Evolutionary conservation across 1,139 yeast genomes (phyloP), one percentile per base, ranked within the genome.

Genomic region (Scheffersomyces quercinus): DNA sequence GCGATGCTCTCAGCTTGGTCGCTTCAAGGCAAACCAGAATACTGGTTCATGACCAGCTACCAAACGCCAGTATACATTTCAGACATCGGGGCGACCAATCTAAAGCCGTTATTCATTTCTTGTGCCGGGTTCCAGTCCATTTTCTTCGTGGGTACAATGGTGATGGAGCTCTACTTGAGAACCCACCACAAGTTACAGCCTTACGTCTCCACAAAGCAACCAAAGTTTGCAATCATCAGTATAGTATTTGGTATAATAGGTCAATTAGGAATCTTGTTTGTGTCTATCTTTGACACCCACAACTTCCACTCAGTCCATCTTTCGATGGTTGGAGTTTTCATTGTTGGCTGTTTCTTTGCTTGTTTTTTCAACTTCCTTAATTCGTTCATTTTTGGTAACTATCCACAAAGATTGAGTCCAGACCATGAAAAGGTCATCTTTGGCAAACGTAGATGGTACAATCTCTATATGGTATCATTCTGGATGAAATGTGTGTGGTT

Each of bases 181-280:
- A 73, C 71, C 33, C 65, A 68, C 29, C 73, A 75, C 14, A 76
- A 81, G 50, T 67, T 86, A 35, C 79, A 81, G 48, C 83, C 83
- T 0, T 77, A 73, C 59, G 75, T 72, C 39, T 68, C 77, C 28
- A 63, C 59, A 16, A 67, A 73, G 36, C 84, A 82, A 49, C 74
- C 75, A 28, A 62, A 58, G n/a, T 67, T 79, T 45, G 79, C 83
- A 29, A 73, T 76, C 20, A 52, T 67, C 10, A 74, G 85, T 40
- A 79, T 85, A 29, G 61, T 73, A 1, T 73, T 73, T 49, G 85
- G 86, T 1, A 57, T 72, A 3, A 66, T 86, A 36, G 93, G 95
- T n/a, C 86, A 88, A 60, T 61, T 88, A 37, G 95, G 93, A 4
- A 81, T 91, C 41, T 59, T 88, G 29, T 74, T 89, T 52, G 90